A percentile compares a stretch with the other conserved stretches of the same genome.
phyloP scores from a whole-genome alignment of 768 basidiomycete species.

The Kwoniella europaea region DNA sequence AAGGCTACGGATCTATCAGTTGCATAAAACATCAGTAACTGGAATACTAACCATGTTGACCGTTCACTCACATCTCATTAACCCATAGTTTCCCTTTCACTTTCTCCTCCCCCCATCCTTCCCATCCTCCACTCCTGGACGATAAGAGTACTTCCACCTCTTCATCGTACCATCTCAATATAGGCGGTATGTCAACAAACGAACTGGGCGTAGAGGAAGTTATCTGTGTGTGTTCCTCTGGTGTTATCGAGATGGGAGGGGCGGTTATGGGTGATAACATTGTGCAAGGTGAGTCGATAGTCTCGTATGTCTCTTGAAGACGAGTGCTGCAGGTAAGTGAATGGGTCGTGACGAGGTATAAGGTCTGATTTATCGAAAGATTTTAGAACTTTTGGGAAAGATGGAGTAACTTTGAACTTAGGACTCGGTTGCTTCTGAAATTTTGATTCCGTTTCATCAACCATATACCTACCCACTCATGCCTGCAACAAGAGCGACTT shows the following conservation, averaged over 20 bases:
- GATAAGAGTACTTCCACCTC: constrained; percentile 70
- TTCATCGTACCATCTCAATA: constrained; percentile 75
- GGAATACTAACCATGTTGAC: no score
- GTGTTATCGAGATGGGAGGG: constrained; percentile 62
- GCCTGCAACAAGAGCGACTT: no score
- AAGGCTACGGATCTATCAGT: constrained; percentile 80
- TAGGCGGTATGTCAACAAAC: constrained; percentile 81
- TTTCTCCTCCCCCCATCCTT: constrained; percentile 61
- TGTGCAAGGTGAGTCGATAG: not conserved
- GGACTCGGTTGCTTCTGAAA: not conserved
- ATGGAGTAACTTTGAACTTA: no score
- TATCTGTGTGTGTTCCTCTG: constrained; percentile 71
- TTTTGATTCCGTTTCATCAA: not conserved
- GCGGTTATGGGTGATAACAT: constrained; percentile 10
- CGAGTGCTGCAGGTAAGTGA: no score
- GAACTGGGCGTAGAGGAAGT: constrained; percentile 81
- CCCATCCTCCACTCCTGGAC: constrained; percentile 70
- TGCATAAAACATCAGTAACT: no score
- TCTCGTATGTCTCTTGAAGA: not conserved
- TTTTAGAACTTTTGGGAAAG: no score
- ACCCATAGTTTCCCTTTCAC: constrained; percentile 76
- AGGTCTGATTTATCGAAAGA: no score
- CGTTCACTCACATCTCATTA: constrained; percentile 92
- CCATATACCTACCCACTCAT: no score
- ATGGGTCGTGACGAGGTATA: no score